A percentile compares a stretch with the other conserved stretches of the same genome.
Conservation (phyloP, 148 eudicot genomes). For the Selenicereus undatus region DNA sequence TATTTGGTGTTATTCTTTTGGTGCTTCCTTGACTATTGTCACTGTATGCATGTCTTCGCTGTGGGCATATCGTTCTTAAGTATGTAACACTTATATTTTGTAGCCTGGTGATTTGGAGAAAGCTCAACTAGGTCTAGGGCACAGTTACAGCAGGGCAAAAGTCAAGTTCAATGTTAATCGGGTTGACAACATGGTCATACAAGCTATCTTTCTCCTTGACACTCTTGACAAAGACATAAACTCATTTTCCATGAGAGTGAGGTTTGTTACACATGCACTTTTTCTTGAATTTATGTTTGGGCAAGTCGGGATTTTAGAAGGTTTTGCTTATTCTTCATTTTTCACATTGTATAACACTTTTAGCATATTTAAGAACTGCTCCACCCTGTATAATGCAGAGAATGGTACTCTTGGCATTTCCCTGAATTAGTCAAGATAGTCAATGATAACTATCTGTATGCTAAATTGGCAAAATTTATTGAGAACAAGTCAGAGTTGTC, state of each 20-base stretch:
- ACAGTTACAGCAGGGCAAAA: conserved; percentile 98
- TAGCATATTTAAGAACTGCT: not conserved
- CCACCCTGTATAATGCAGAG: conserved; percentile 40
- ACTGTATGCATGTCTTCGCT: not conserved
- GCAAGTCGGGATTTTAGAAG: not conserved
- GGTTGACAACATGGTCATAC: conserved; percentile 97
- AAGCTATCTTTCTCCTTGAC: conserved; percentile 94
- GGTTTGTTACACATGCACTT: conserved; percentile 41
- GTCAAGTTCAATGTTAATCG: conserved; percentile 99
- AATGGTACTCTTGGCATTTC: conserved; percentile 98
- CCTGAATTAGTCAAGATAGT: conserved; percentile 89
- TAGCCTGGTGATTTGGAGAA: conserved; percentile 97
- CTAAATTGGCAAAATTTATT: conserved; percentile 71
- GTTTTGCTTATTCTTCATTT: not conserved
- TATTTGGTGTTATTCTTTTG: not conserved
- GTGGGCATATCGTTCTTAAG: not conserved
- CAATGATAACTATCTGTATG: conserved; percentile 86
- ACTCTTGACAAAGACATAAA: conserved; percentile 93
- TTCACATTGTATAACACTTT: not conserved
- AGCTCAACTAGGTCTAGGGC: conserved; percentile 90
- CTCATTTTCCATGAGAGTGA: conserved; percentile 97
- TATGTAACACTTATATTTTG: conserved; percentile 6
- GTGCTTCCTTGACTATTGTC: not conserved
- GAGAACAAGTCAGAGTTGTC: conserved; percentile 75
- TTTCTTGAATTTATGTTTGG: not conserved